These are phyloP conservation scores for Lathyrus aphaca DNA, from an alignment of 306 rosid species.

Conservation along the genomic window DNA sequence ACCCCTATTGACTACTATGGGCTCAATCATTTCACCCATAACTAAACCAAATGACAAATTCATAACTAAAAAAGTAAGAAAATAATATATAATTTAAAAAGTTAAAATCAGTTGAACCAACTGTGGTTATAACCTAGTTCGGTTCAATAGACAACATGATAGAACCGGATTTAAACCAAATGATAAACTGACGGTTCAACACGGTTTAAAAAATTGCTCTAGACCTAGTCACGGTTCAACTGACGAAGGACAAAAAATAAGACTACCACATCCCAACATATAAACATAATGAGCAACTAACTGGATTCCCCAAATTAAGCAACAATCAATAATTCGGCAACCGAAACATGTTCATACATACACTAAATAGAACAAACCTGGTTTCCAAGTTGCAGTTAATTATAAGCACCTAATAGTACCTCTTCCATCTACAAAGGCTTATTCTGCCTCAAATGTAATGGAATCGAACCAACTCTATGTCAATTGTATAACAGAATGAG, in stretches of 20 bases:
- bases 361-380: slow-evolving; percentile 29
- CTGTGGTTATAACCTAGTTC: neutral
- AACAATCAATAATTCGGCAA: slow-evolving; percentile 18
- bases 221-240: slow-evolving; percentile 13
- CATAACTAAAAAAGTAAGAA: neutral
- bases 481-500: slow-evolving; percentile 37
- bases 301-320: slow-evolving; percentile 31
- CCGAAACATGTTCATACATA: slow-evolving; percentile 27
- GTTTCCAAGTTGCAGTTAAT: slow-evolving; percentile 32
- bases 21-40: too few relatives aligned
- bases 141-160: neutral
- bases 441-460: slow-evolving; percentile 35
- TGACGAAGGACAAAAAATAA: neutral
- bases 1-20: too few relatives aligned
- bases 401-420: slow-evolving; percentile 37
- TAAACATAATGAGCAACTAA: slow-evolving; percentile 11
- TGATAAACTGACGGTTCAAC: neutral
- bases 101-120: neutral
- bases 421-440: slow-evolving; percentile 35
- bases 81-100: neutral
- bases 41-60: neutral
- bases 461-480: slow-evolving; percentile 38
- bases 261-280: slow-evolving; percentile 1
- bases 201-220: neutral
- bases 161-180: neutral